Evolutionary conservation across 106 monocot genomes (phyloP).

Genomic region (Dioscorea zingiberensis): DNA sequence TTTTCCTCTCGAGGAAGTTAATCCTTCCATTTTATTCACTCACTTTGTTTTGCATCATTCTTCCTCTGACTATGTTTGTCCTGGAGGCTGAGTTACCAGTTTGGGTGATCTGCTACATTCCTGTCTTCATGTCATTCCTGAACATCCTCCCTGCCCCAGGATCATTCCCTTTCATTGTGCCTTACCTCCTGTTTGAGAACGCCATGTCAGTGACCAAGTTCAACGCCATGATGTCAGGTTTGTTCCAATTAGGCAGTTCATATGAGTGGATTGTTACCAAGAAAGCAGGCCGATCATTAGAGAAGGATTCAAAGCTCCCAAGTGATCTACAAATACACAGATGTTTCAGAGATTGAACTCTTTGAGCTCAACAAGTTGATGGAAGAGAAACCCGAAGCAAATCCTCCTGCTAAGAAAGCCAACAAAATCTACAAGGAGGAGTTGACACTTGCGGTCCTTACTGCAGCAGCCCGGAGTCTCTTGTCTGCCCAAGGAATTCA

Average conservation of each 20-base stretch:
- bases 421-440: conserved; percentile 85
- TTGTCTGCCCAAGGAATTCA: conserved; percentile 69
- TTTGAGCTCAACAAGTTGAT: too few relatives aligned
- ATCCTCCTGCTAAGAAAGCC: conserved; percentile 20
- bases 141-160: conserved; percentile 33
- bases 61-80: conserved; percentile 64
- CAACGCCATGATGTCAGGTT: conserved; percentile 72
- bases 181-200: conserved; percentile 58
- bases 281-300: conserved; percentile 62
- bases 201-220: conserved; percentile 80
- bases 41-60: conserved; percentile 59
- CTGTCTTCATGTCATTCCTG: conserved; percentile 49
- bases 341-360: too few relatives aligned
- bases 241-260: conserved; percentile 59
- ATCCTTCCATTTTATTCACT: conserved; percentile 88
- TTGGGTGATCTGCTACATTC: conserved; percentile 61
- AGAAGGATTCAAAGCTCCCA: conserved; percentile 27
- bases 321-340: too few relatives aligned
- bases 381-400: too few relatives aligned
- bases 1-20: conserved; percentile 59
- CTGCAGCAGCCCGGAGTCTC: conserved; percentile 59
- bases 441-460: conserved; percentile 48
- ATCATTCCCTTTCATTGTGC: conserved; percentile 31
- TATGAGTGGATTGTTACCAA: conserved; percentile 68
- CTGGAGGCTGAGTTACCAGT: conserved; percentile 59